Base-by-base conservation (phyloP, 768 basidiomycete genomes). In the Plicaturopsis crispa region DNA sequence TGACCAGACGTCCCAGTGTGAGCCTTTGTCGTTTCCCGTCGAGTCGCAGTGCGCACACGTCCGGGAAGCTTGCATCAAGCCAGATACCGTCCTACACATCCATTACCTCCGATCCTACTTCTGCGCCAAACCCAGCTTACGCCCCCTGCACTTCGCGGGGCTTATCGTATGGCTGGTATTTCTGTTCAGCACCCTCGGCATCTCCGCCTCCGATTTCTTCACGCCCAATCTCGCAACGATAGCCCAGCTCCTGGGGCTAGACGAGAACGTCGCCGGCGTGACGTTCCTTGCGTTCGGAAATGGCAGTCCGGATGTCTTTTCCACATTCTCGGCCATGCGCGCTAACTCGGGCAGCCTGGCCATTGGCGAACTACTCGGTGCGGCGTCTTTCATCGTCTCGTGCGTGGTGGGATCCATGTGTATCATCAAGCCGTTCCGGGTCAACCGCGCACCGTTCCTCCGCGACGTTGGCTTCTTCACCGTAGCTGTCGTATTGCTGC, bases 401-500 rank as follows among this genome's bases (percentile, higher is more conserved):
- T 90, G 92, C 51, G 96, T 99, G 17, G 94, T 90, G 10, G 96
- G 96, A 6, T 84, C 86, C n/a, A 94, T 99, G 83, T 92, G 89
- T 49, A 80, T 98, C 59, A 91, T 98, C 60, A 86, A 84, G 41
- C 93, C 94, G 0, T 99, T 99, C 62, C 74, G 77, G 48, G 91
- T 98, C 20, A 67, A 82, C 23, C 77, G 69, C 0, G 65, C 69
- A 13, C 82, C 87, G 0, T 99, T 98, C 64, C 60, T 97, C 8
- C 83, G 96, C 26, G 96, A 99, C 57, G 86, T 94, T 22, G 82
- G 87, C 4, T 98, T 98, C 70, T 97, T 97, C 62, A 78, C 85
- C n/a, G 50, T 75, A 7, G 84, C 94, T 0, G 78, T 97, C 30
- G 38, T 60, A n/a, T 48, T 86, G n/a, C 67, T 96, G 2, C 68